These are phyloP conservation scores for Pinus taeda DNA, from an alignment of 75 land plant species.

Conservation along the genomic window DNA sequence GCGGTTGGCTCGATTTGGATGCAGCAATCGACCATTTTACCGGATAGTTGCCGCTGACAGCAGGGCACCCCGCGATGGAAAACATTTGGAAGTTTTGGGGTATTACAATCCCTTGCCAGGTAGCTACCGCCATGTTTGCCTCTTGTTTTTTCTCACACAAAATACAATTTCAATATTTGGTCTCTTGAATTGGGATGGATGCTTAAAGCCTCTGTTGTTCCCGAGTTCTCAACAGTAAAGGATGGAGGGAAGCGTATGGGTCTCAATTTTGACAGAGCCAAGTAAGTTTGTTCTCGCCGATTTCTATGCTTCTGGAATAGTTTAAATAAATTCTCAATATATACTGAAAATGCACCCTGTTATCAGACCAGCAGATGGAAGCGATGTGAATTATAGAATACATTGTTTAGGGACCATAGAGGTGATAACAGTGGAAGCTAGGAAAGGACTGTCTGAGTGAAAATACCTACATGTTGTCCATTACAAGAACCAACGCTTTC, in stretches of 20 bases:
- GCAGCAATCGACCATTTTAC: slow-evolving; percentile 86
- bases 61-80: slow-evolving; percentile 87
- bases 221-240: too few relatives aligned
- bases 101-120: slow-evolving; percentile 97
- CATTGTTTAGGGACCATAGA: too few relatives aligned
- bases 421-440: too few relatives aligned
- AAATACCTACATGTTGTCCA: too few relatives aligned
- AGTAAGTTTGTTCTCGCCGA: slow-evolving; percentile 40
- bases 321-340: too few relatives aligned
- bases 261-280: slow-evolving; percentile 82
- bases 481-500: too few relatives aligned
- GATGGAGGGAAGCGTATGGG: slow-evolving; percentile 97
- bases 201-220: not conserved
- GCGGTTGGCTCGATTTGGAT: slow-evolving; percentile 75
- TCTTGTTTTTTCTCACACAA: not conserved
- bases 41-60: slow-evolving; percentile 85
- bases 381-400: too few relatives aligned
- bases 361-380: too few relatives aligned
- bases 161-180: too few relatives aligned
- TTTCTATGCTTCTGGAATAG: not conserved
- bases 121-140: slow-evolving; percentile 5
- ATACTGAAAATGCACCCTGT: too few relatives aligned
- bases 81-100: slow-evolving; percentile 82
- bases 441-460: too few relatives aligned
- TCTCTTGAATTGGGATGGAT: not conserved